Percentiles rank a stretch among this genome's conserved stretches.
phyloP scores from a whole-genome alignment of 2,329 filamentous ascomycete genomes.

The Alternaria conjuncta region DNA sequence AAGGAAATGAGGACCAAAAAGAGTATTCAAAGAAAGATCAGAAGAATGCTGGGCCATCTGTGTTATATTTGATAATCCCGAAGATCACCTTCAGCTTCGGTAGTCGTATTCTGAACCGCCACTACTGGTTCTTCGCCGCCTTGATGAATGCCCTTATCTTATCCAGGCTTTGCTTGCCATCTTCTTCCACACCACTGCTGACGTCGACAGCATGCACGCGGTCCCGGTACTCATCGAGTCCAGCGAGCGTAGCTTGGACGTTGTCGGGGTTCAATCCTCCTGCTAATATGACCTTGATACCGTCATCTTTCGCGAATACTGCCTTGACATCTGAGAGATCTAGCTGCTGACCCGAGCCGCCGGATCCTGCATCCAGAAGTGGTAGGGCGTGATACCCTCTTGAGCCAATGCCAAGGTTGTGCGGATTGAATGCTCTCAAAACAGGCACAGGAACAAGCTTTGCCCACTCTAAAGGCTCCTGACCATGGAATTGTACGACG shows the following conservation, averaged over 20 bases:
- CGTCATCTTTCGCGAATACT: slow-evolving; percentile 69
- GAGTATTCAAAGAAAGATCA: not conserved
- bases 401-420: slow-evolving; percentile 71
- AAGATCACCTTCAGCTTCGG: not conserved
- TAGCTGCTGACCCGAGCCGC: slow-evolving; percentile 79
- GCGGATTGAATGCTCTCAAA: slow-evolving; percentile 81
- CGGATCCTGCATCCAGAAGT: slow-evolving; percentile 84
- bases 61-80: not conserved
- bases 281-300: slow-evolving; percentile 80
- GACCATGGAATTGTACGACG: slow-evolving; percentile 89
- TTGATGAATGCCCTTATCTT: slow-evolving; percentile 84
- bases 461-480: slow-evolving; percentile 92
- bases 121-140: slow-evolving; percentile 61
- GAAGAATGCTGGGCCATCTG: not conserved
- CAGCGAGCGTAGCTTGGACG: slow-evolving; percentile 69
- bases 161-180: slow-evolving; percentile 77
- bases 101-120: not conserved
- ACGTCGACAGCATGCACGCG: slow-evolving; percentile 87
- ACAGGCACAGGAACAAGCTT: slow-evolving; percentile 89
- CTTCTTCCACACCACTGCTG: slow-evolving; percentile 86
- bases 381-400: slow-evolving; percentile 85
- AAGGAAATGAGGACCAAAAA: not conserved
- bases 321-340: slow-evolving; percentile 73
- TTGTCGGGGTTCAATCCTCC: slow-evolving; percentile 85
- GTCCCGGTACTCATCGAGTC: slow-evolving; percentile 64